These are phyloP conservation scores for Ramaria sp. DNA, from an alignment of 768 basidiomycete species.

Conservation along the genomic window DNA sequence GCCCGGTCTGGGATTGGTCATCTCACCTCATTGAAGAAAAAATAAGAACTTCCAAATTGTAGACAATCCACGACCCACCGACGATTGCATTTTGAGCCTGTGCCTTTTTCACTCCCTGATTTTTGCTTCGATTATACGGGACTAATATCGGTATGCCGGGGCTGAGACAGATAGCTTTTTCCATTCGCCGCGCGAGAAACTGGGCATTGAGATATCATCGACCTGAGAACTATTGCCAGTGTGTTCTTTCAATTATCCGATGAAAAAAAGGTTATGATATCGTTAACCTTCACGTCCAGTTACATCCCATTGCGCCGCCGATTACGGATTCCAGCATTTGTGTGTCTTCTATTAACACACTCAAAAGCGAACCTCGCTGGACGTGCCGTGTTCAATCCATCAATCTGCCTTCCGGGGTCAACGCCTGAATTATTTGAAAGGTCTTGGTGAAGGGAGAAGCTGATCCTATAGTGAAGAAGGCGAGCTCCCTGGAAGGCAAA, in stretches of 20 bases:
- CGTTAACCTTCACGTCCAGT: conserved; percentile 27
- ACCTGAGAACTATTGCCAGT: conserved; percentile 39
- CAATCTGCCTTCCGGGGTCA: conserved; percentile 35
- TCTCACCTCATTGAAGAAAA: conserved; percentile 43
- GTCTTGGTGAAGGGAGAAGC: conserved; percentile 35
- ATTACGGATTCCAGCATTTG: conserved; percentile 33
- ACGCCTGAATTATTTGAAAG: conserved; percentile 39
- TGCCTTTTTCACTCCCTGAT: conserved; percentile 34
- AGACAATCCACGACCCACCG: conserved; percentile 39
- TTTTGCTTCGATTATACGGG: conserved; percentile 39
- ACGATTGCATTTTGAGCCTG: conserved; percentile 47
- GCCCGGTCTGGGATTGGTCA: conserved; percentile 37
- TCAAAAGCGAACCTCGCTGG: conserved; percentile 48
- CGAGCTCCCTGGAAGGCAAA: not conserved
- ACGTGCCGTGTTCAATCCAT: conserved; percentile 37
- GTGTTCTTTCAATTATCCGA: conserved; percentile 12
- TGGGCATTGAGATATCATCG: conserved; percentile 44
- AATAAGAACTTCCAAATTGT: conserved; percentile 42
- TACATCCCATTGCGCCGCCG: conserved; percentile 37
- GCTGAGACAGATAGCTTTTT: conserved; percentile 36
- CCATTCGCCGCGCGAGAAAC: conserved; percentile 27
- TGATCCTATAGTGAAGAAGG: conserved; percentile 40
- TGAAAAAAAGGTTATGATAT: too few species aligned
- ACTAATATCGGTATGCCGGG: conserved; percentile 49
- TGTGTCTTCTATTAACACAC: conserved; percentile 32